phyloP scores from a whole-genome alignment of 1,284 basidiomycete species.

The Boletellus deceptivus region DNA sequence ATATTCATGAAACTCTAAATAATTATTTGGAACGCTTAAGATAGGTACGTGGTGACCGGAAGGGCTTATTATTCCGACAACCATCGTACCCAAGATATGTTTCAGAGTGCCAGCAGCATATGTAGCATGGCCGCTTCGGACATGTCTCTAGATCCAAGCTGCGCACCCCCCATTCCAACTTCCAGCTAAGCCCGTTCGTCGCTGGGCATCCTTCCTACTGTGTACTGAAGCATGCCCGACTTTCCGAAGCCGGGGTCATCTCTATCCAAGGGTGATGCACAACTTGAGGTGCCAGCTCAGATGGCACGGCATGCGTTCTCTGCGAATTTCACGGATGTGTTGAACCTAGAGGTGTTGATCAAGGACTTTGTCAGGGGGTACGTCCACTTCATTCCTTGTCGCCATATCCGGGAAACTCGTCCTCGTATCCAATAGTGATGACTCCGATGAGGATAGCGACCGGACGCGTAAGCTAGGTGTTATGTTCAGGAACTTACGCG shows the following conservation, averaged over 20 bases:
- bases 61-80: not conserved
- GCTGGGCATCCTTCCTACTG: not conserved
- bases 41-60: not conserved
- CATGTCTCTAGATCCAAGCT: no score
- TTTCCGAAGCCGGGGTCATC: not conserved
- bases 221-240: not conserved
- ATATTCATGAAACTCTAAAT: no score
- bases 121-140: not conserved
- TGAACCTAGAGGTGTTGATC: conserved; percentile 5
- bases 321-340: not conserved
- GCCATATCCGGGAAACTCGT: not conserved
- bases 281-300: not conserved
- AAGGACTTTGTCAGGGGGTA: conserved; percentile 14
- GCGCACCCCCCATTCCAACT: not conserved
- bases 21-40: no score
- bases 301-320: not conserved
- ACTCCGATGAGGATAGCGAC: conserved; percentile 16
- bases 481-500: conserved; percentile 34
- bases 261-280: not conserved
- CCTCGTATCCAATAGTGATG: conserved; percentile 35
- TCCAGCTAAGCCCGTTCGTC: not conserved
- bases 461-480: conserved; percentile 32
- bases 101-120: not conserved
- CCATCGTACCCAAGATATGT: not conserved
- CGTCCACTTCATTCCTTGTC: not conserved